Conservation (phyloP, 495 filamentous ascomycete genomes). For the Ramalina peruviana region DNA sequence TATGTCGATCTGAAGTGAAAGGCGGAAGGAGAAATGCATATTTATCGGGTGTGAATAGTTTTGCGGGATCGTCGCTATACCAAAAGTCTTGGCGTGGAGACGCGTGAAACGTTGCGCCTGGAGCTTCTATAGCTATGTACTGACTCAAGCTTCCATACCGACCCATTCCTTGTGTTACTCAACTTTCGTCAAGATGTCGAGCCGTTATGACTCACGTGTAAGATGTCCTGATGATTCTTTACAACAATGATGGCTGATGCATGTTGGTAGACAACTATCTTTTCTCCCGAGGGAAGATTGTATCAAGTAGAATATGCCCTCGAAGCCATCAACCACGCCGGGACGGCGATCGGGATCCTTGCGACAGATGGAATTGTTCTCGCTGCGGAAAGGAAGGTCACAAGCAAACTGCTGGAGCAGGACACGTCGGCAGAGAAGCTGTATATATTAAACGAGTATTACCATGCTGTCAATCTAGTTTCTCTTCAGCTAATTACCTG, state of each 20-base stretch:
- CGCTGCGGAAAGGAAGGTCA: constrained; percentile 98
- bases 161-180: no score
- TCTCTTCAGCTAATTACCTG: constrained; percentile 11
- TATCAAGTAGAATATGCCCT: constrained; percentile 99
- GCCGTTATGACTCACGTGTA: constrained; percentile 96
- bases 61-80: background rate
- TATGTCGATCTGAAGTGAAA: no score
- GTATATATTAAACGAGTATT: constrained; percentile 96
- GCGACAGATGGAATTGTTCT: constrained; percentile 97
- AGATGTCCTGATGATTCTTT: constrained; percentile 7
- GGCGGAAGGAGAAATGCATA: background rate
- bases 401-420: constrained; percentile 97
- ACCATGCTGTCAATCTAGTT: constrained; percentile 1
- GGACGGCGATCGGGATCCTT: constrained; percentile 89
- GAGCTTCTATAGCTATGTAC: background rate
- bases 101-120: constrained; percentile 2
- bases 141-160: no score
- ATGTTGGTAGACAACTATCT: constrained; percentile 82
- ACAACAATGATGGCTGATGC: constrained; percentile 22
- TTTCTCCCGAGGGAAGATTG: constrained; percentile 94
- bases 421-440: constrained; percentile 99
- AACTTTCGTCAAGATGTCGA: constrained; percentile 54
- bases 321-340: constrained; percentile 95
- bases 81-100: background rate
- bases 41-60: background rate